Evolutionary conservation across 108 stramenopile genomes (phyloP).

Genomic region (Cyclotella baltica): DNA sequence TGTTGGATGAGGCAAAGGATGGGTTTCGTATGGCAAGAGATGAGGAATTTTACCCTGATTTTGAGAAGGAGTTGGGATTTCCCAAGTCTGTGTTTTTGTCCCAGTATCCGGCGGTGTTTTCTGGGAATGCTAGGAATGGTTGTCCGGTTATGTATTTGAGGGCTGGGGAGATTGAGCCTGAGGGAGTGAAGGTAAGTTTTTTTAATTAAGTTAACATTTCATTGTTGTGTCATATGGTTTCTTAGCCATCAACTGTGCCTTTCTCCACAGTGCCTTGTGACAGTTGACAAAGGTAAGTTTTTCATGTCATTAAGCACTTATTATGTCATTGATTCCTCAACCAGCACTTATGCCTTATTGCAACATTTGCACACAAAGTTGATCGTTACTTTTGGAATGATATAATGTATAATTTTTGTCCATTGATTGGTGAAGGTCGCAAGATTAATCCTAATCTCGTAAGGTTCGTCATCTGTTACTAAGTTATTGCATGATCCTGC

Average conservation of each 20-base stretch:
- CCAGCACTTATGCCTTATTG: too few species aligned
- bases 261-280: conserved; percentile 31
- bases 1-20: conserved; percentile 39
- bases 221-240: too few species aligned
- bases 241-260: too few species aligned
- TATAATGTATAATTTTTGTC: conserved; percentile 22
- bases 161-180: conserved; percentile 39
- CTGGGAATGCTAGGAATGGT: conserved; percentile 51
- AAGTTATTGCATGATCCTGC: not conserved
- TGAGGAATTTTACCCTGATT: conserved; percentile 67
- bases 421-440: conserved; percentile 26
- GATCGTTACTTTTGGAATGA: conserved; percentile 48
- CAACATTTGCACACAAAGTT: too few species aligned
- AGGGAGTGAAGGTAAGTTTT: conserved; percentile 46
- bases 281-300: too few species aligned
- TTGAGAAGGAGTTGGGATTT: conserved; percentile 35
- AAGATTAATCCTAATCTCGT: conserved; percentile 40
- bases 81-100: conserved; percentile 38
- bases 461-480: too few species aligned
- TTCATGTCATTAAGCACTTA: too few species aligned
- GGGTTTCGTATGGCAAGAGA: conserved; percentile 67
- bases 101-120: conserved; percentile 49
- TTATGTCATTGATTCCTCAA: too few species aligned
- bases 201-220: too few species aligned
- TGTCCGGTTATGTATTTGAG: conserved; percentile 53